Evolutionary conservation across 805 yeast species (phyloP), one percentile per base, ranked within the genome.

Genomic region (Kuraishia piskuri): DNA sequence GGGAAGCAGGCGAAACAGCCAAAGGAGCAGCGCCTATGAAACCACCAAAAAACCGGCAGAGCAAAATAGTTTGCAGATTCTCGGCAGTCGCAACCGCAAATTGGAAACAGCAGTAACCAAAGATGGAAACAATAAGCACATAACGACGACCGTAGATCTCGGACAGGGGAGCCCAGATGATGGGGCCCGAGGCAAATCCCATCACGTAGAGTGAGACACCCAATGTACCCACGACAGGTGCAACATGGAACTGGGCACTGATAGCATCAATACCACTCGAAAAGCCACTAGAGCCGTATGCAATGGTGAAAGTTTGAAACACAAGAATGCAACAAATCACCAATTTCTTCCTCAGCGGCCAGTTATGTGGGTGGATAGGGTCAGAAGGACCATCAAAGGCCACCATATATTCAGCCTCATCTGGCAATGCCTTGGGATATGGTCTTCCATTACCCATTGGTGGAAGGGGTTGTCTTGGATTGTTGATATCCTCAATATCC

Each of bases 201-300:
- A 83, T 63, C 12, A 84, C 79, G 58, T 78, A 86, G 17, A 84
- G 65, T 0, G 89, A 73, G 1, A 84, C 77, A 10, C 79, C 75
- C 49, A 85, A 68, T 17, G 78, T 67, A 2, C 83, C 76, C 0
- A 74, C 78, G 20, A 75, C 77, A 37, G 67, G 51, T 3, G 78
- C 73, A 14, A 80, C 68, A 23, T 74, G 75, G 67, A 66, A 80
- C 65, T 45, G 22, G 9, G 3, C 8, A 12, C 47, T 21, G 23
- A 45, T 20, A 3, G 14, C 22, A 45, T 45, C 47, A 19, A 22
- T 21, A 2, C 84, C 86, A 25, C 85, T 75, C 1, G 96, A 80
- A 62, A 84, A 88, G 63, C 88, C 76, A 19, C 96, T 86, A 2
- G 96, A 88, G 49, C 95, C 94, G 77, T 86, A 82, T 1, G 92